Evolutionary conservation across 2,329 filamentous ascomycete species (phyloP).

Genomic region (Septoria linicola): DNA sequence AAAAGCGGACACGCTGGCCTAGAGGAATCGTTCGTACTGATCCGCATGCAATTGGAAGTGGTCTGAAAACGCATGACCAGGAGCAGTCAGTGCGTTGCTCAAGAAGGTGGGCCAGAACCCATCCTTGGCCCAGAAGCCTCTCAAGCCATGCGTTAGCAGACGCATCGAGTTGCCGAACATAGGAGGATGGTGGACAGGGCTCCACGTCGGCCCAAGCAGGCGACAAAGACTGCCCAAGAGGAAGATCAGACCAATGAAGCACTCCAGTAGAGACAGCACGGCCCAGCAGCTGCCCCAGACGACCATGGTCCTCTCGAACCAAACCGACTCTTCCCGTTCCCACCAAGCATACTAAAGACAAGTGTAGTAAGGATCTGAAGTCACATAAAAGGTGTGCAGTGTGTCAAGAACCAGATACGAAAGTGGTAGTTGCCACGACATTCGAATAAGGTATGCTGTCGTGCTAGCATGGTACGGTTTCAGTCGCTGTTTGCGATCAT

Average conservation of each 20-base stretch:
- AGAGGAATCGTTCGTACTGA: background rate
- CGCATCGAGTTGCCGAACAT: background rate
- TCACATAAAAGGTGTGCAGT: background rate
- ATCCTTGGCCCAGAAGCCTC: conserved; percentile 4
- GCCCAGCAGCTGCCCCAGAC: conserved; percentile 3
- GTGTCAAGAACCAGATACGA: conserved; percentile 1
- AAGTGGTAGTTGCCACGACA: background rate
- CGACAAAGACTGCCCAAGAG: background rate
- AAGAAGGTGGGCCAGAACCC: conserved; percentile 7
- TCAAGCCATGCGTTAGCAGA: background rate
- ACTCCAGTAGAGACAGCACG: background rate
- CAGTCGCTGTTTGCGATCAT: background rate
- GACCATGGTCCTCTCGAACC: background rate
- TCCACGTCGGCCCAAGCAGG: background rate
- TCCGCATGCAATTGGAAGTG: background rate
- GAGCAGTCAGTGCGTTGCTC: background rate
- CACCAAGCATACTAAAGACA: background rate
- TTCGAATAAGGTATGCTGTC: background rate
- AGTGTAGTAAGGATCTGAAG: background rate
- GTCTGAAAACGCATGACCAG: conserved; percentile 1
- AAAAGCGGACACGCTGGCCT: background rate
- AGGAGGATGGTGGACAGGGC: conserved; percentile 1
- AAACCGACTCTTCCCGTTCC: background rate
- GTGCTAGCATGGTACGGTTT: background rate
- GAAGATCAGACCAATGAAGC: background rate